Conservation (phyloP, 257 asterid genomes). For the Oldenlandia corymbosa region DNA sequence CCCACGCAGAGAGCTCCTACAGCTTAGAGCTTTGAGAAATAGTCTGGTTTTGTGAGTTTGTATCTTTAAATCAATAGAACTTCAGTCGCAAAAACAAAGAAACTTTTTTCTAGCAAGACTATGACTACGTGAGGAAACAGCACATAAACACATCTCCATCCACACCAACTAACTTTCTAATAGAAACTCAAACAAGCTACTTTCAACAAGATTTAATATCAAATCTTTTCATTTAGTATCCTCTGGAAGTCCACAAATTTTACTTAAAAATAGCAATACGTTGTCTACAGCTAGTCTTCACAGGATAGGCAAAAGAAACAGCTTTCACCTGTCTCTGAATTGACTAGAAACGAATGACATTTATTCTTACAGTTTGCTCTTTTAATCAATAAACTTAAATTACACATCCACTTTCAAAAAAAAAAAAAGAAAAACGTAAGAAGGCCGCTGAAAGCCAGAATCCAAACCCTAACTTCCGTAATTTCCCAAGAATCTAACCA, state of each 20-base stretch:
- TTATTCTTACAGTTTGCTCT: not conserved
- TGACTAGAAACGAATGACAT: not conserved
- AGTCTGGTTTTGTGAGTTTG: not conserved
- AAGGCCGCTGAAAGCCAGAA: too few relatives aligned
- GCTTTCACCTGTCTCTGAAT: not conserved
- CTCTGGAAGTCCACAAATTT: too few relatives aligned
- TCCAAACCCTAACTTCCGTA: not conserved
- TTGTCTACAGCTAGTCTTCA: constrained; percentile 1
- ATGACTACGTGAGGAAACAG: too few relatives aligned
- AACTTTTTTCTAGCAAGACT: too few relatives aligned
- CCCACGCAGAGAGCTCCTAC: not conserved
- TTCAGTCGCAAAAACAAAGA: too few relatives aligned
- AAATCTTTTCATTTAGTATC: too few relatives aligned
- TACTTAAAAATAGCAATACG: not conserved
- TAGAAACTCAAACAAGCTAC: not conserved
- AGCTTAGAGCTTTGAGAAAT: not conserved
- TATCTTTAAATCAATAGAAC: too few relatives aligned
- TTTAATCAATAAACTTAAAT: not conserved
- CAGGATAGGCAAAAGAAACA: not conserved
- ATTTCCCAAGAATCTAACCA: not conserved
- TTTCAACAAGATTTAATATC: not conserved
- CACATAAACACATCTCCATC: not conserved
- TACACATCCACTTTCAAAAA: not conserved
- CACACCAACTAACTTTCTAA: not conserved
- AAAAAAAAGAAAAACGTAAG: too few relatives aligned